These are phyloP conservation scores for Nymphaea colorata DNA, from an alignment of 164 flowering plant species.

Conservation along the genomic window DNA sequence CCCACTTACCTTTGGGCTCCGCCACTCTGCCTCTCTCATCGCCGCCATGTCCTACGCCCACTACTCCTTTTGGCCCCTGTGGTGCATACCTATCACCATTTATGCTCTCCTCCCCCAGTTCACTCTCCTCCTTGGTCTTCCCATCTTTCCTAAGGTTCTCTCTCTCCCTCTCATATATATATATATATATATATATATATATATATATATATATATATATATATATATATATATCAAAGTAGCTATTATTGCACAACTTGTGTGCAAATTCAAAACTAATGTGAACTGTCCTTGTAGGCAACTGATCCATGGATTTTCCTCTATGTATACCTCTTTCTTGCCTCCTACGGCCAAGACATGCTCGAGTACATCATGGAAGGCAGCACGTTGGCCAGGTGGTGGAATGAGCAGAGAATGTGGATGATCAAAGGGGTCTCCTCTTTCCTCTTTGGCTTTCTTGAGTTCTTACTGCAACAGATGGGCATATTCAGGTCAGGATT, in stretches of 20 bases:
- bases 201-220: too few species aligned
- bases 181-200: too few species aligned
- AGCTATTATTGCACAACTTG: background rate
- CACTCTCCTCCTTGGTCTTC: slow-evolving; percentile 31
- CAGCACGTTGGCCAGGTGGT: slow-evolving; percentile 42
- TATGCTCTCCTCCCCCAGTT: slow-evolving; percentile 63
- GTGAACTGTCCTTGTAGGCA: slow-evolving; percentile 15
- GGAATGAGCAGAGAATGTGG: slow-evolving; percentile 78
- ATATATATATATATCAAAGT: background rate
- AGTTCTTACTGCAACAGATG: slow-evolving; percentile 22
- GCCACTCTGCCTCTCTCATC: slow-evolving; percentile 19
- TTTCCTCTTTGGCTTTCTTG: slow-evolving; percentile 26
- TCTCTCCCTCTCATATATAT: background rate
- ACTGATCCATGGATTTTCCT: slow-evolving; percentile 42
- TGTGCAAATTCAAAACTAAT: too few species aligned
- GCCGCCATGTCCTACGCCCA: slow-evolving; percentile 30
- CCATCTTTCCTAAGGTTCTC: slow-evolving; percentile 58
- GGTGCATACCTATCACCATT: slow-evolving; percentile 32
- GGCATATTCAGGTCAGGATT: slow-evolving; percentile 40
- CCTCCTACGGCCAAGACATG: slow-evolving; percentile 46
- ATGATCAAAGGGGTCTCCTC: slow-evolving; percentile 46
- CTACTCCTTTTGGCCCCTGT: slow-evolving; percentile 32
- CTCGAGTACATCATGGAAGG: slow-evolving; percentile 24
- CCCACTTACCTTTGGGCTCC: slow-evolving; percentile 36
- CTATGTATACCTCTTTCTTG: slow-evolving; percentile 42